phyloP scores from a whole-genome alignment of 495 filamentous ascomycete species.

The Lentithecium fluviatile region DNA sequence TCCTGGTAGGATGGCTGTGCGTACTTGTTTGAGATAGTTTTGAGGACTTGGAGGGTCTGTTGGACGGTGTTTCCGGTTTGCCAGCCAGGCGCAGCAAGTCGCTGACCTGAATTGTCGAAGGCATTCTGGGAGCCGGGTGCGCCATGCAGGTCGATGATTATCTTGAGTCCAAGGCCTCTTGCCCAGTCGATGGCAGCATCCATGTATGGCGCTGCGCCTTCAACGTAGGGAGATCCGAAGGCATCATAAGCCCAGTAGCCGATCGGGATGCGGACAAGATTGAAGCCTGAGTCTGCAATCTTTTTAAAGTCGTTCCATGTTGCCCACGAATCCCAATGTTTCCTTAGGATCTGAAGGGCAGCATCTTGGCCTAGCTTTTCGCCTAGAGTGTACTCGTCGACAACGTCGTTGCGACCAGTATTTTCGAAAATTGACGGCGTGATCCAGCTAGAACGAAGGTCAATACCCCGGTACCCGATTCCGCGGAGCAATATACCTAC shows the following conservation, averaged over 20 bases:
- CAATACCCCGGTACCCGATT: not conserved
- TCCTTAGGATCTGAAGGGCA: constrained; percentile 40
- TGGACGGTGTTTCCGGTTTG: constrained; percentile 56
- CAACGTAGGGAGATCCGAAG: constrained; percentile 47
- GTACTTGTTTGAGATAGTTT: constrained; percentile 61
- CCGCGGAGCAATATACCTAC: constrained; percentile 24
- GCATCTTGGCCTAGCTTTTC: constrained; percentile 38
- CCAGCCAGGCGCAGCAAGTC: constrained; percentile 48
- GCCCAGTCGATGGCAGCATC: constrained; percentile 51
- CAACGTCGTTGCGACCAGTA: constrained; percentile 35
- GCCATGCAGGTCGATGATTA: constrained; percentile 54
- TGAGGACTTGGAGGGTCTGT: constrained; percentile 58
- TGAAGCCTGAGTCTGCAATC: constrained; percentile 50
- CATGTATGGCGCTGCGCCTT: constrained; percentile 49
- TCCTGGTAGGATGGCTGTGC: constrained; percentile 52
- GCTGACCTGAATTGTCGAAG: constrained; percentile 45
- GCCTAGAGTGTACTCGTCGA: constrained; percentile 47
- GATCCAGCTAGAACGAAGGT: constrained; percentile 43
- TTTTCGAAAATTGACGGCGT: constrained; percentile 46
- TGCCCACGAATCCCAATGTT: constrained; percentile 46
- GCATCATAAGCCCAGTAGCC: constrained; percentile 54
- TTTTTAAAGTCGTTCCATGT: constrained; percentile 45
- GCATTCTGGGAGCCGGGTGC: constrained; percentile 45
- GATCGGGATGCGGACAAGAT: constrained; percentile 52
- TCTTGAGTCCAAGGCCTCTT: constrained; percentile 45